Base-by-base conservation (phyloP, 2,329 filamentous ascomycete genomes). In the Neofusicoccum sp. region DNA sequence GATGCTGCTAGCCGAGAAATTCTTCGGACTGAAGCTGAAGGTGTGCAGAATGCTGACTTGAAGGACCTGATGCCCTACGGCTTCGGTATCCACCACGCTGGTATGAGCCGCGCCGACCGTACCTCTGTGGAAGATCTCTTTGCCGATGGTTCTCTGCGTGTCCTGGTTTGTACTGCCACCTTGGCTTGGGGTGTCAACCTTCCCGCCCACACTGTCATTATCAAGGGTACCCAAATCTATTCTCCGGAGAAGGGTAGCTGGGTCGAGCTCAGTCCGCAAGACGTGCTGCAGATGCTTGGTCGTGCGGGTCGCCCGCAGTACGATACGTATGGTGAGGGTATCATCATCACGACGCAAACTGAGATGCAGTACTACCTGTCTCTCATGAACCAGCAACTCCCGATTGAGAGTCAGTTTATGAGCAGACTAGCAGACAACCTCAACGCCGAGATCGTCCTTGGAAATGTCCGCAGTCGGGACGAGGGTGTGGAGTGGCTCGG, bases 401-500 rank as follows among this genome's bases (percentile, higher is more conserved):
- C 95, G 0, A 99, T 99, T 64, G 95, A 99, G 77, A 96, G 92
- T 81, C 96, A 99, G 75, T 88, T 99, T 73, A 89, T 96, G 61
- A 94, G 92, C 78, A 93, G 92, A 71, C 80, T 99, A 56, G 93
- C 95, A 1, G 95, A 99, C 79, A 98, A 97, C 67, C 83, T 99
- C 67, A 99, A 99, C 70, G 95, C 95, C 2, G 95, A 99, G 74
- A 85, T 99, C 71, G 96, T 99, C 8, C 84, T 99, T 22, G 95
- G 95, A 58, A 99, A 97, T 71, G 87, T 99, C 31, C 88, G 94
- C 62, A 93, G 84, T 65, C 88, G 96, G 64, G 94, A 99, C 68
- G 95, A 99, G 73, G 95, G 91, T 69, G 95, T 99, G n/a, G 93
- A 99, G 74, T 99, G 95, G 95, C 86, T 99, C 37, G 94, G 95